Evolutionary conservation across 768 basidiomycete species (phyloP).

Genomic region (Crepidotus variabilis): DNA sequence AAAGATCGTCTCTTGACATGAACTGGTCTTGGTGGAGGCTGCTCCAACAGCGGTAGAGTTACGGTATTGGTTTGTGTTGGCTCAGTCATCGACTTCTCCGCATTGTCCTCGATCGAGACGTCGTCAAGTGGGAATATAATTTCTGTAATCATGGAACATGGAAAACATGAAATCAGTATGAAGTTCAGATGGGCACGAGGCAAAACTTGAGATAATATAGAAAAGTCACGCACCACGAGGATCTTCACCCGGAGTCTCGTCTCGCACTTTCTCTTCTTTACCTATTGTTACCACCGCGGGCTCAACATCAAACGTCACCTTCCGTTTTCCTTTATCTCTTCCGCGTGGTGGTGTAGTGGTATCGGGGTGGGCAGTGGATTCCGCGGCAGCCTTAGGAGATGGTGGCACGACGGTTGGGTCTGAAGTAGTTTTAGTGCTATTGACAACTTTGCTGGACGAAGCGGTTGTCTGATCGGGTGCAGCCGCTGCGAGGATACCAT

Average conservation of each 20-base stretch:
- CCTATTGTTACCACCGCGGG: slow-evolving; percentile 50
- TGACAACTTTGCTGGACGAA: neutral
- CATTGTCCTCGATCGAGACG: slow-evolving; percentile 44
- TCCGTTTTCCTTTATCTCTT: slow-evolving; percentile 52
- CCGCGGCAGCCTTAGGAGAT: neutral
- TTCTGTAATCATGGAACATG: slow-evolving; percentile 30
- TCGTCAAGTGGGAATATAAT: slow-evolving; percentile 73
- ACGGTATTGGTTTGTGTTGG: slow-evolving; percentile 25
- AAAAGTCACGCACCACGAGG: slow-evolving; percentile 41
- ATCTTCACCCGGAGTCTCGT: slow-evolving; percentile 26
- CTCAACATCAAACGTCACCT: slow-evolving; percentile 71
- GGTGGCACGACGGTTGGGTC: neutral
- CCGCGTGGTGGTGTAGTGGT: slow-evolving; percentile 20
- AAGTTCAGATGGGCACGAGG: slow-evolving; percentile 7
- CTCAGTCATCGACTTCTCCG: slow-evolving; percentile 26
- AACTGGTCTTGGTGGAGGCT: slow-evolving; percentile 29
- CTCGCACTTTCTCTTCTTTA: slow-evolving; percentile 27
- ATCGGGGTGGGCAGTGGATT: slow-evolving; percentile 7
- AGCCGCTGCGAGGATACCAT: neutral
- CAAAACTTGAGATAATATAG: neutral
- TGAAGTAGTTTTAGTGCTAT: neutral
- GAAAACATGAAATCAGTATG: neutral
- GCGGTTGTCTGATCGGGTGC: neutral
- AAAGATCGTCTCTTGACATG: slow-evolving; percentile 27
- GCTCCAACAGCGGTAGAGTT: slow-evolving; percentile 40